Conservation (phyloP, 257 asterid genomes). For the Nicotiana obtusifolia region DNA sequence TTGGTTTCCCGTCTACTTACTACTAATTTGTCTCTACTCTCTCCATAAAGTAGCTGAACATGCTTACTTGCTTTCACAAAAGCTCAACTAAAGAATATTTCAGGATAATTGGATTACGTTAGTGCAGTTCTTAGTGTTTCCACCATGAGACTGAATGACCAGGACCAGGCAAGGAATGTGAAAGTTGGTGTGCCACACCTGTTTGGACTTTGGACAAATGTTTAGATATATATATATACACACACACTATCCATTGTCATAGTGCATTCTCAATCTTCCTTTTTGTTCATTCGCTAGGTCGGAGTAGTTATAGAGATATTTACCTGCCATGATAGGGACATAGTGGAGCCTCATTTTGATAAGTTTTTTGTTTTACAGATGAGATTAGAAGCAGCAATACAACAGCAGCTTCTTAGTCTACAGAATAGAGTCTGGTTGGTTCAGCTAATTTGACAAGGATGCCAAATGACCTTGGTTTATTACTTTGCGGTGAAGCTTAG, state of each 20-base stretch:
- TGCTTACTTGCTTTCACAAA: background rate
- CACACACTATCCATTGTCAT: constrained; percentile 2
- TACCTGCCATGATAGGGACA: background rate
- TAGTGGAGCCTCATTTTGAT: background rate
- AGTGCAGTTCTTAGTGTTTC: constrained; percentile 1
- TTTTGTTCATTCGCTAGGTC: background rate
- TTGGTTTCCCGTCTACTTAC: background rate
- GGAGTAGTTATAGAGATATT: background rate
- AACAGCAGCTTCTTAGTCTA: constrained; percentile 17
- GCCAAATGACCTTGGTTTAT: background rate
- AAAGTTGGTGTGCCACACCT: background rate
- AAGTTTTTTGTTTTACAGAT: constrained; percentile 23
- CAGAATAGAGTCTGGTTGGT: constrained; percentile 9
- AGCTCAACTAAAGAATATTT: background rate
- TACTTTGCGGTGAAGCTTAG: background rate
- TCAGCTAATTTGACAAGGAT: background rate
- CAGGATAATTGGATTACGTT: background rate
- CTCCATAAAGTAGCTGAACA: background rate
- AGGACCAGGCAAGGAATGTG: background rate
- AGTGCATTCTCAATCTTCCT: constrained; percentile 1
- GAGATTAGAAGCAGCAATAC: constrained; percentile 12
- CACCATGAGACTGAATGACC: background rate
- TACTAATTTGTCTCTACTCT: background rate
- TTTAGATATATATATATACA: background rate
- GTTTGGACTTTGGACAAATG: background rate